Percentiles rank a stretch among this genome's conserved stretches.
Conservation (phyloP, 306 rosid genomes). For the Castanospermum australe region DNA sequence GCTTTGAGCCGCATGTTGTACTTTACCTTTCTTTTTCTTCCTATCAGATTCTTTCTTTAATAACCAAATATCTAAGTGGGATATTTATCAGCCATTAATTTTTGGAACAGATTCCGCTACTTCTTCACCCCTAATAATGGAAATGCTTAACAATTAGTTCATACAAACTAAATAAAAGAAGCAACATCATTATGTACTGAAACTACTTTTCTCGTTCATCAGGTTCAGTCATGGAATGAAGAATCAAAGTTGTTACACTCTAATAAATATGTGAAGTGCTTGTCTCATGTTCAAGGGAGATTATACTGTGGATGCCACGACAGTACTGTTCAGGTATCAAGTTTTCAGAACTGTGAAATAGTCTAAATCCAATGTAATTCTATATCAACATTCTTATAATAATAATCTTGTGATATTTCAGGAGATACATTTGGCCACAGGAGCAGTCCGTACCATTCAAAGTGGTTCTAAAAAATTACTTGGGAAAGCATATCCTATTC, state of each 20-base stretch:
- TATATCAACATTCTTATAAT: slow-evolving; percentile 21
- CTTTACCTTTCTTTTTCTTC: background rate
- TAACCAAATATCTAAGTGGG: background rate
- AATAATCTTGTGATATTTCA: slow-evolving; percentile 35
- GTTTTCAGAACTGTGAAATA: background rate
- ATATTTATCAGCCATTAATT: background rate
- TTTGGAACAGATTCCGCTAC: slow-evolving; percentile 15
- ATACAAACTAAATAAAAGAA: background rate
- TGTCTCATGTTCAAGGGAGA: slow-evolving; percentile 61
- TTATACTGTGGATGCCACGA: slow-evolving; percentile 92
- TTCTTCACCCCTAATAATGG: background rate
- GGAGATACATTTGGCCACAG: slow-evolving; percentile 83
- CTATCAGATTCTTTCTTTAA: background rate
- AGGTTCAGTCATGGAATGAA: slow-evolving; percentile 74
- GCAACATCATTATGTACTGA: background rate
- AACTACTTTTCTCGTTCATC: slow-evolving; percentile 19
- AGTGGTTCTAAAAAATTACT: slow-evolving; percentile 68
- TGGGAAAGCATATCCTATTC: slow-evolving; percentile 72
- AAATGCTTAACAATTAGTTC: background rate
- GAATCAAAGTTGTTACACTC: slow-evolving; percentile 60
- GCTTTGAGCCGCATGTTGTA: slow-evolving; percentile 12
- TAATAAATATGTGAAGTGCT: slow-evolving; percentile 70
- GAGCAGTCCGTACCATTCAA: slow-evolving; percentile 61
- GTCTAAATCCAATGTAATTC: slow-evolving; percentile 1
- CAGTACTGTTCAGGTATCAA: slow-evolving; percentile 74